A percentile compares a stretch with the other conserved stretches of the same genome.
Evolutionary conservation across 2,329 filamentous ascomycete genomes (phyloP).

Genomic region (Colletotrichum caudatum): DNA sequence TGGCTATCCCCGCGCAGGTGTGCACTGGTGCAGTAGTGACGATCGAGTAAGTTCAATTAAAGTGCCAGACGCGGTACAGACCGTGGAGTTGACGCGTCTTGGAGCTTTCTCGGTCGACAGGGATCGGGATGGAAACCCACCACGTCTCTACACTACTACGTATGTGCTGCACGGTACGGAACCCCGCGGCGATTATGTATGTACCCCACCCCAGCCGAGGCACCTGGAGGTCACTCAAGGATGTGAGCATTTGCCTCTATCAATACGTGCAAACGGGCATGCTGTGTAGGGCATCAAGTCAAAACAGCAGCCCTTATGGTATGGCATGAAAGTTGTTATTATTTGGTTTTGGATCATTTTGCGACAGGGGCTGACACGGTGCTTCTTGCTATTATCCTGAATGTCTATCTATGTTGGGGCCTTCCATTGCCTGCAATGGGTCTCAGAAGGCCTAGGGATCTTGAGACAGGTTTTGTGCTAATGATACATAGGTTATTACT

Average conservation of each 20-base stretch:
- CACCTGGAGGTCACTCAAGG: constrained; percentile 2
- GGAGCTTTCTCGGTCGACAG: constrained; percentile 26
- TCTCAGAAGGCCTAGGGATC: not conserved
- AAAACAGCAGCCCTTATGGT: not conserved
- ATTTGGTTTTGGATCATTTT: not conserved
- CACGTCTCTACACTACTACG: constrained; percentile 8
- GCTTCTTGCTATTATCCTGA: not conserved
- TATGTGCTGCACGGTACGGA: not conserved
- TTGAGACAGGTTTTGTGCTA: constrained; percentile 1
- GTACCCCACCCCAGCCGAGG: constrained; percentile 18
- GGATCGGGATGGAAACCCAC: constrained; percentile 19
- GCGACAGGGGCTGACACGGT: not conserved
- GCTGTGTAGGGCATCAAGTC: too few relatives aligned
- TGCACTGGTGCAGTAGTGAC: constrained; percentile 7
- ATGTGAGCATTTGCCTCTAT: not conserved
- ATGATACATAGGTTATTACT: too few relatives aligned
- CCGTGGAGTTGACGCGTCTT: constrained; percentile 33
- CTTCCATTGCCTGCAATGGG: not conserved
- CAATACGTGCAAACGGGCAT: not conserved
- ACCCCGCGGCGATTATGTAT: constrained; percentile 25
- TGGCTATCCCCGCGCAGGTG: constrained; percentile 1
- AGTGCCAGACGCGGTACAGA: constrained; percentile 29
- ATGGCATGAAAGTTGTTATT: not conserved
- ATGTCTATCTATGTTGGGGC: not conserved
- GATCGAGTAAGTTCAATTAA: constrained; percentile 37